Percentiles rank a stretch among this genome's conserved stretches.
Evolutionary conservation across 495 filamentous ascomycete species (phyloP).

Genomic region (Filosporella fistucella): DNA sequence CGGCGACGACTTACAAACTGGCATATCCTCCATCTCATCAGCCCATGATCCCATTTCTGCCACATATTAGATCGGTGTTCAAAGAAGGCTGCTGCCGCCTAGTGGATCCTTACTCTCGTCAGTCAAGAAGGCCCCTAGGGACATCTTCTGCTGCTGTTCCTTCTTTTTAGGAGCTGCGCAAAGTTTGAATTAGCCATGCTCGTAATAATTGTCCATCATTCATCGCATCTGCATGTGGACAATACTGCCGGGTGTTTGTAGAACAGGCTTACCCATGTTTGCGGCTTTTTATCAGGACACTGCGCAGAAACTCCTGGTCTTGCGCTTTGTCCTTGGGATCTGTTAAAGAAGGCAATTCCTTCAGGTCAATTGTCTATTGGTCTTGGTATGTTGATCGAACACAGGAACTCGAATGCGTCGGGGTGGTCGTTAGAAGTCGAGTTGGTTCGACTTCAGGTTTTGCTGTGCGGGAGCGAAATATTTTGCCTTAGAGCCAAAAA

Average conservation of each 20-base stretch:
- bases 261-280: slow-evolving; percentile 75
- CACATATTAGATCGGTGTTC: slow-evolving; percentile 30
- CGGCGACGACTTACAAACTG: slow-evolving; percentile 23
- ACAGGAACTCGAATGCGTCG: slow-evolving; percentile 4
- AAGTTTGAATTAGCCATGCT: slow-evolving; percentile 31
- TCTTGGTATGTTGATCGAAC: neutral
- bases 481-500: too few species aligned
- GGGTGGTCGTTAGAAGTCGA: slow-evolving; percentile 4
- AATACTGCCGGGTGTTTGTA: slow-evolving; percentile 2
- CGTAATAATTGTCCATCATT: too few species aligned
- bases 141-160: slow-evolving; percentile 83
- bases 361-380: slow-evolving; percentile 3
- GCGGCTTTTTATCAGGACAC: slow-evolving; percentile 41
- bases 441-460: slow-evolving; percentile 4
- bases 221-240: neutral
- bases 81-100: slow-evolving; percentile 9
- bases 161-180: slow-evolving; percentile 79
- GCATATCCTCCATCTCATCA: slow-evolving; percentile 80
- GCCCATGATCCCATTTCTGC: slow-evolving; percentile 92
- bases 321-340: slow-evolving; percentile 17
- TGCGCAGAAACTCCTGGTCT: slow-evolving; percentile 20
- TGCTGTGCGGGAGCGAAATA: neutral
- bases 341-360: slow-evolving; percentile 16
- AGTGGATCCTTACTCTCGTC: slow-evolving; percentile 65
- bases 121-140: slow-evolving; percentile 83